Evolutionary conservation across 768 basidiomycete genomes (phyloP).

Genomic region (Rhizopogon vesiculosus): DNA sequence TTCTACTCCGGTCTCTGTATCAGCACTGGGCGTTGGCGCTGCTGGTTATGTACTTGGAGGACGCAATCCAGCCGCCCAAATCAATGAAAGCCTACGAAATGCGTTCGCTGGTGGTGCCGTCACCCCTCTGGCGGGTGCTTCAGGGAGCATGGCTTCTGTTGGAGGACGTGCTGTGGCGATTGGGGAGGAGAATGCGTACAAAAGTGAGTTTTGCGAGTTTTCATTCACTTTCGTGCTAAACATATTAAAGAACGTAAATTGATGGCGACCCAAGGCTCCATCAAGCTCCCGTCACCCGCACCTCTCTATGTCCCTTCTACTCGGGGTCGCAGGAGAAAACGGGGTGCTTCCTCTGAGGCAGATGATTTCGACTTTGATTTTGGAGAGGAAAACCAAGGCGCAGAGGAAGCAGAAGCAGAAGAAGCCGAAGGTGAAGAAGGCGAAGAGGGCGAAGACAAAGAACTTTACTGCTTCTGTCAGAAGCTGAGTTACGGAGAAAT

Average conservation of each 20-base stretch:
- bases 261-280: slow-evolving; percentile 23
- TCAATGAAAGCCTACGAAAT: slow-evolving; percentile 35
- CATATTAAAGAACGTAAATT: slow-evolving; percentile 23
- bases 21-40: slow-evolving; percentile 8
- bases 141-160: not conserved
- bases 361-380: slow-evolving; percentile 31
- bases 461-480: slow-evolving; percentile 59
- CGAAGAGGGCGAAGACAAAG: slow-evolving; percentile 54
- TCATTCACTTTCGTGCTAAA: slow-evolving; percentile 2
- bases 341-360: slow-evolving; percentile 29
- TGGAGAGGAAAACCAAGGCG: slow-evolving; percentile 24
- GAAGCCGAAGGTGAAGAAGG: slow-evolving; percentile 38
- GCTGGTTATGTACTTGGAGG: slow-evolving; percentile 28
- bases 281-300: slow-evolving; percentile 30
- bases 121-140: slow-evolving; percentile 12
- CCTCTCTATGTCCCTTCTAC: slow-evolving; percentile 23
- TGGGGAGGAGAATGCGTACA: slow-evolving; percentile 22
- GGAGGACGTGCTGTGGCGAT: slow-evolving; percentile 12
- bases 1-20: slow-evolving; percentile 11
- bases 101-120: slow-evolving; percentile 26
- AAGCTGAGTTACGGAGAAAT: slow-evolving; percentile 64
- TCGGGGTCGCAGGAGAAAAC: slow-evolving; percentile 31
- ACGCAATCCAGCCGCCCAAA: slow-evolving; percentile 34
- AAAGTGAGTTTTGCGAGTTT: slow-evolving; percentile 16
- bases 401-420: slow-evolving; percentile 28